Base-by-base conservation (phyloP, 1,284 basidiomycete species). In the Cryptococcus maquisensis region DNA sequence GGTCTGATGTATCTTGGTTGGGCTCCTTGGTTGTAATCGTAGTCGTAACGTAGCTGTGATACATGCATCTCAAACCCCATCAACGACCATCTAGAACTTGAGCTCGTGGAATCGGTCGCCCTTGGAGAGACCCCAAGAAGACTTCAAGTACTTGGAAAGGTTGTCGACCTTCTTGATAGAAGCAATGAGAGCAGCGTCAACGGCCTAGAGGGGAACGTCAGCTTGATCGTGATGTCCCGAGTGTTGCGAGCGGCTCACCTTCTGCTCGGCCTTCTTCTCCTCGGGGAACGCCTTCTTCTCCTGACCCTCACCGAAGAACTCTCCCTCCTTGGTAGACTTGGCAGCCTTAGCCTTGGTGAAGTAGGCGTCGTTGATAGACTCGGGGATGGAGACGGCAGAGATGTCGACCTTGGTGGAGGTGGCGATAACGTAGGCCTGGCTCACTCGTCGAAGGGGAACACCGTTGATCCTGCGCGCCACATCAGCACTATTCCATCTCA, bases 381-480 rank as follows among this genome's bases (percentile, higher is more conserved):
- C 84, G 71, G 90, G 86, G 66, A 91, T 77, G 49, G 65, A 60
- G 76, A 91, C 81, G 65, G 81, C 83, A 46, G 81, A 82, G 63
- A 98, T 79, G 68, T 97, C 90, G 70, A 98, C 79, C 81, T 90
- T 94, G 74, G 96, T 98, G 61, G 93, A 93, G 61, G 96, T 99
- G 62, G 95, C 92, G 73, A 99, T 98, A 62, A 96, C 94, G 79
- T 98, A 99, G 56, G 96, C 93, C 83, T 98, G 95, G 83, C 95
- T 96, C 63, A 99, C 94, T 77, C 96, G 86, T 77, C 95, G 86
- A 75, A 99, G 83, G 68, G 96, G 96, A 44, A 99, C 96, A 78
- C 96, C 96, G 80, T 98, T 99, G 77, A 98, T 63, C 61, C 72
- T 72, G 57, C 28, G 28, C 28, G 7, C 10, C 7, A 32, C 10